phyloP scores from a whole-genome alignment of 2,329 filamentous ascomycete species.

The Didymella arachidicola region DNA sequence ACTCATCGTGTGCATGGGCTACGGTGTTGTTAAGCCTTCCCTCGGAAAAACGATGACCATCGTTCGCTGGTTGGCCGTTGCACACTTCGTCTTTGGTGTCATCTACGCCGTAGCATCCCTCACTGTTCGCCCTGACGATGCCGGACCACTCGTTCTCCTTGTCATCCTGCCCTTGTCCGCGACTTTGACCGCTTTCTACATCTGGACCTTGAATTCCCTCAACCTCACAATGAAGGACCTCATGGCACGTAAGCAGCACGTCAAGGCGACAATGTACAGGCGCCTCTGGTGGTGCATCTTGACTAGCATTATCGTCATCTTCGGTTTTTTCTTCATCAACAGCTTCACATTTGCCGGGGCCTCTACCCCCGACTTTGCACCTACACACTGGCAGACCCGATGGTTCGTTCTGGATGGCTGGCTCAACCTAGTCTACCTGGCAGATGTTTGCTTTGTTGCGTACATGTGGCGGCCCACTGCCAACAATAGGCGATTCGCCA shows the following conservation, averaged over 20 bases:
- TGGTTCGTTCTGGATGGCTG: constrained; percentile 99
- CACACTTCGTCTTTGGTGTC: constrained; percentile 93
- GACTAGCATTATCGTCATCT: constrained; percentile 90
- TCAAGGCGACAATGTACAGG: constrained; percentile 95
- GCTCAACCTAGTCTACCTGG: constrained; percentile 95
- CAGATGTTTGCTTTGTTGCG: constrained; percentile 89
- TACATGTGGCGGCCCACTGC: constrained; percentile 97
- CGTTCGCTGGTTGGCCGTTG: constrained; percentile 87
- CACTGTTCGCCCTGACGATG: constrained; percentile 85
- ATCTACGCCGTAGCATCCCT: constrained; percentile 92
- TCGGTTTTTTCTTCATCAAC: constrained; percentile 98
- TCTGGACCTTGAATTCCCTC: constrained; percentile 97
- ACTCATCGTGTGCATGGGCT: constrained; percentile 98
- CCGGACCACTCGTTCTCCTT: constrained; percentile 87
- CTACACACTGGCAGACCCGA: constrained; percentile 94
- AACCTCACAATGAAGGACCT: constrained; percentile 96
- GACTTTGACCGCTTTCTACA: constrained; percentile 94
- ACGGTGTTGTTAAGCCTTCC: constrained; percentile 94
- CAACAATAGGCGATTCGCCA: constrained; percentile 96
- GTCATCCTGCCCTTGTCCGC: constrained; percentile 91
- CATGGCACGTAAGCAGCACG: constrained; percentile 90
- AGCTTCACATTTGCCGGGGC: constrained; percentile 91
- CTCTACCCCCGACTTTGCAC: constrained; percentile 86
- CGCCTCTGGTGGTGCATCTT: constrained; percentile 99
- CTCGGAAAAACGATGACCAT: constrained; percentile 94